Evolutionary conservation across 176 grass and related monocot species (phyloP).

Genomic region (Cenchrus americanus): DNA sequence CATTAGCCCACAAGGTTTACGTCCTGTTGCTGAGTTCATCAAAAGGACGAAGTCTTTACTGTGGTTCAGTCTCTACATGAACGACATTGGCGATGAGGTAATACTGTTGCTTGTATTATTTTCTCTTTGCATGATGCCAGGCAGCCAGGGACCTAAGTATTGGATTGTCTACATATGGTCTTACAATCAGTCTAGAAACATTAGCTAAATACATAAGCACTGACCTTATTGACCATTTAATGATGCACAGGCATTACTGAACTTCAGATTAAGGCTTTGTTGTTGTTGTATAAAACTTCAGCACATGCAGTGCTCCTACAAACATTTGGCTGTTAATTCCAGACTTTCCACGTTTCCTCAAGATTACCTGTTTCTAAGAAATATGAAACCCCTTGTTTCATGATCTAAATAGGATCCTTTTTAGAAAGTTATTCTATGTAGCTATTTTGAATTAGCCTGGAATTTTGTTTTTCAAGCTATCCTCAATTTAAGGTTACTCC

Average conservation of each 20-base stretch:
- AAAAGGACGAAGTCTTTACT: conserved; percentile 77
- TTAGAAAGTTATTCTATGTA: conserved; percentile 18
- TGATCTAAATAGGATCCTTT: conserved; percentile 17
- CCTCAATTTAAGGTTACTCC: not conserved
- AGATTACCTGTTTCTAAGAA: conserved; percentile 24
- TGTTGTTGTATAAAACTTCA: not conserved
- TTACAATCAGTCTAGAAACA: not conserved
- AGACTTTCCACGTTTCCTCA: not conserved
- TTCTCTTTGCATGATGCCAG: not conserved
- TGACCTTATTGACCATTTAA: conserved; percentile 11
- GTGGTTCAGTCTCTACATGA: conserved; percentile 98
- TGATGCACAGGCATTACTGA: not conserved
- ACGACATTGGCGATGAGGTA: conserved; percentile 91
- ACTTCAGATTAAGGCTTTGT: not conserved
- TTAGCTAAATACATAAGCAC: not conserved
- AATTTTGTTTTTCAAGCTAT: conserved; percentile 12
- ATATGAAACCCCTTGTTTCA: not conserved
- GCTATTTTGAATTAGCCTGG: conserved; percentile 7
- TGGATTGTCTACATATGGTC: conserved; percentile 1
- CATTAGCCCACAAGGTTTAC: conserved; percentile 78
- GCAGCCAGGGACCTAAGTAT: not conserved
- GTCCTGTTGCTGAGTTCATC: conserved; percentile 75
- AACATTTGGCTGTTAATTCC: conserved; percentile 26
- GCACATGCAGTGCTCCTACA: not conserved
- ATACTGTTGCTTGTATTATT: conserved; percentile 15